Conservation (phyloP, 2,329 filamentous ascomycete species). For the Xylariaceae sp. region DNA sequence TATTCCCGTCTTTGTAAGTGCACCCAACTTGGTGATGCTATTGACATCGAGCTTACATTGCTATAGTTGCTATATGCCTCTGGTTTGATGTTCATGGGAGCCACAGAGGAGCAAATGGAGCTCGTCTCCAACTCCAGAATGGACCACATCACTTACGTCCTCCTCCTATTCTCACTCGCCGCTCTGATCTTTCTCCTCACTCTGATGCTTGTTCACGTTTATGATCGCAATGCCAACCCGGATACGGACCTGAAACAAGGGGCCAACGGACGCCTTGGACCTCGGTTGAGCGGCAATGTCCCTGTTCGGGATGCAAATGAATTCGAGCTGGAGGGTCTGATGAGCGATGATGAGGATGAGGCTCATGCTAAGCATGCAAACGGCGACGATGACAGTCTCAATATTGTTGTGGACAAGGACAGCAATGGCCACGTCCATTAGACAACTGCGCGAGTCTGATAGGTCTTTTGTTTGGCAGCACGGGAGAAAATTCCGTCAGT, state of each 20-base stretch:
- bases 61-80: conserved; percentile 77
- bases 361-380: conserved; percentile 36
- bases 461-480: background rate
- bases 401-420: conserved; percentile 46
- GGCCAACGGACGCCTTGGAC: conserved; percentile 35
- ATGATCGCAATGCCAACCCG: conserved; percentile 56
- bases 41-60: conserved; percentile 19
- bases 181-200: conserved; percentile 89
- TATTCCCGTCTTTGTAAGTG: conserved; percentile 63
- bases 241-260: conserved; percentile 34
- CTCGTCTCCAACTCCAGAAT: conserved; percentile 68
- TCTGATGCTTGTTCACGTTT: conserved; percentile 79
- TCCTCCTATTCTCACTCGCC: conserved; percentile 85
- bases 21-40: background rate
- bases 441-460: background rate
- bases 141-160: conserved; percentile 84
- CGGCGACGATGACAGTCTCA: conserved; percentile 35
- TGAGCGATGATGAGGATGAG: conserved; percentile 77
- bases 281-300: conserved; percentile 32
- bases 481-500: background rate
- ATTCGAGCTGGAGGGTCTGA: conserved; percentile 86
- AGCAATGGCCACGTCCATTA: conserved; percentile 34
- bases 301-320: conserved; percentile 73
- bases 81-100: conserved; percentile 95
- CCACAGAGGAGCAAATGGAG: conserved; percentile 92